Conservation (phyloP, 1,284 basidiomycete species). For the Afroboletus lepidellus region DNA sequence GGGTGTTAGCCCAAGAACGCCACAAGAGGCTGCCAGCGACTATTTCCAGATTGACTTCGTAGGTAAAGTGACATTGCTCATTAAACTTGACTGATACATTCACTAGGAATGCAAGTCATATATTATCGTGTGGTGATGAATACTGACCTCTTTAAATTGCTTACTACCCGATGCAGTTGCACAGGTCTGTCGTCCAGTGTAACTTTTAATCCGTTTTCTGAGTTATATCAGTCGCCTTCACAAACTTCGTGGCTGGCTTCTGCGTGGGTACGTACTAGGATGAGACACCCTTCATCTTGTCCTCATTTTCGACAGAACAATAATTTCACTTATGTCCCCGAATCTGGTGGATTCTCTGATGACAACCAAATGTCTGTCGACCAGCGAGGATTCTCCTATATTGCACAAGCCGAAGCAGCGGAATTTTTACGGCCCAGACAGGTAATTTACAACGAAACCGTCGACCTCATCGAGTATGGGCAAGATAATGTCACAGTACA, state of each 20-base stretch:
- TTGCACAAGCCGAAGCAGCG: conserved; percentile 55
- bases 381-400: conserved; percentile 57
- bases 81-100: conserved; percentile 1
- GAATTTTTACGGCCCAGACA: conserved; percentile 50
- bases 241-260: conserved; percentile 62
- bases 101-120: conserved; percentile 12
- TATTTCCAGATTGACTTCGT: conserved; percentile 15
- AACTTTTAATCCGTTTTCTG: background rate
- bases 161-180: background rate
- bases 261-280: conserved; percentile 46
- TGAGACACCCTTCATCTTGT: background rate
- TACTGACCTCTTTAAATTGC: background rate
- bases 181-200: conserved; percentile 6
- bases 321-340: conserved; percentile 61
- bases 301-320: conserved; percentile 45
- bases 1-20: conserved; percentile 8
- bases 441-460: conserved; percentile 51
- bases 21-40: conserved; percentile 10
- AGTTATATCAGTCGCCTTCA: conserved; percentile 38
- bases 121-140: background rate
- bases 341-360: conserved; percentile 57
- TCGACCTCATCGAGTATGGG: conserved; percentile 50
- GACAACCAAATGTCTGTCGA: conserved; percentile 57
- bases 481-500: conserved; percentile 44
- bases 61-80: background rate